Base-by-base conservation (phyloP, 352 stramenopile genomes). In the Phytophthora podocarpi region DNA sequence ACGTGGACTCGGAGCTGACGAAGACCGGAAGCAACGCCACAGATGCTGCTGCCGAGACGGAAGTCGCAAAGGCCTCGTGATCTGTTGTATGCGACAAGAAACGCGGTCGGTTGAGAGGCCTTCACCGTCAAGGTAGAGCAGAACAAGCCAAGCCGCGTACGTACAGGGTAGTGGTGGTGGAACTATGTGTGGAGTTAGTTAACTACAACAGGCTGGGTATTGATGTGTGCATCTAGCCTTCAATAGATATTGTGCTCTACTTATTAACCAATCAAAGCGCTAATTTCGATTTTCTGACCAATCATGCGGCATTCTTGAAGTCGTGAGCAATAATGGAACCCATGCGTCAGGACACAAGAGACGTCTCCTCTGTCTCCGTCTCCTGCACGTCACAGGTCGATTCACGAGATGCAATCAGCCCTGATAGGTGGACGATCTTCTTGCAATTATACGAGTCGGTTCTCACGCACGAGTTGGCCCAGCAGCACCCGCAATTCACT, bases 171-270 rank as follows among this genome's bases (percentile, higher is more conserved):
- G 37, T 63, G 49, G 41, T 60, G 48, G 36, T 52, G 8, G 35
- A n/a, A n/a, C n/a, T n/a, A n/a, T 58, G 24, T 64, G 53, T 69
- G 46, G 60, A n/a, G n/a, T n/a, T n/a, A 69, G 53, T 50, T 69
- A 65, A 69, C 60, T 54, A 55, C 42, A 48, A 24, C 47, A 63
- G 42, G 37, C 47, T 50, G n/a, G 54, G 43, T 32, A 59, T 64
- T 64, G 43, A 58, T 64, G 60, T 40, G 54, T 60, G n/a, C n/a
- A n/a, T n/a, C n/a, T n/a, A n/a, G n/a, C n/a, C n/a, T 65, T 36
- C 20, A 5, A 15, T 39, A 51, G 23, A 35, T 27, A 49, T n/a
- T n/a, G n/a, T 36, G 15, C n/a, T 15, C 27, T 60, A 39, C 45
- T 46, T 54, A 31, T 18, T 36, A n/a, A 31, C 52, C 39, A 60